Conservation (phyloP, 768 basidiomycete genomes). For the Lentinus tigrinus region DNA sequence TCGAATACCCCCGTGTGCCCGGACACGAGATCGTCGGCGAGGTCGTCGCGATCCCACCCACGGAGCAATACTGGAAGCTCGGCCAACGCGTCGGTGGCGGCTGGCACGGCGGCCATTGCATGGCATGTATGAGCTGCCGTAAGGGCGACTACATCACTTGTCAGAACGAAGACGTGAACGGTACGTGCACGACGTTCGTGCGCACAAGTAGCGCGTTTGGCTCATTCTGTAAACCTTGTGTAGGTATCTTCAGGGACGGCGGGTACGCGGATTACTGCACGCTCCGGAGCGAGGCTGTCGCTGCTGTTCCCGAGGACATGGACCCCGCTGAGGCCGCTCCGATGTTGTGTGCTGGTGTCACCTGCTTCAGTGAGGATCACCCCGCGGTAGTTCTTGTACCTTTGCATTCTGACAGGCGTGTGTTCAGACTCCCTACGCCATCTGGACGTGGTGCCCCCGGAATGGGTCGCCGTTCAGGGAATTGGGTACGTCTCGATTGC, state of each 20-base stretch:
- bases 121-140: conserved; percentile 25
- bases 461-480: conserved; percentile 39
- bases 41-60: conserved; percentile 22
- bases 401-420: neutral
- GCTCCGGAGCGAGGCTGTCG: conserved; percentile 24
- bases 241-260: conserved; percentile 27
- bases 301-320: conserved; percentile 22
- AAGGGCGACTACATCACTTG: conserved; percentile 27
- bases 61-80: conserved; percentile 22
- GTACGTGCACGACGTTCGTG: neutral
- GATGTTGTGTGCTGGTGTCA: conserved; percentile 38
- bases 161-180: conserved; percentile 21
- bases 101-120: conserved; percentile 30
- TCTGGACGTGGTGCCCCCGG: conserved; percentile 31
- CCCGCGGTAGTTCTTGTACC: neutral
- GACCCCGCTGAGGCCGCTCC: conserved; percentile 29
- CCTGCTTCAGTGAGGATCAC: conserved; percentile 31
- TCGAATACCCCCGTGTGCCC: conserved; percentile 19
- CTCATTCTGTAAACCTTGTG: neutral
- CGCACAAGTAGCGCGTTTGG: neutral
- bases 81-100: conserved; percentile 32
- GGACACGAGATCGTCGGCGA: conserved; percentile 32
- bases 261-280: conserved; percentile 30
- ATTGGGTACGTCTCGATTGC: conserved; percentile 28
- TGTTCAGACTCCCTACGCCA: conserved; percentile 26